Evolutionary conservation across 768 basidiomycete species (phyloP).

Genomic region (Lyophyllum semitale): DNA sequence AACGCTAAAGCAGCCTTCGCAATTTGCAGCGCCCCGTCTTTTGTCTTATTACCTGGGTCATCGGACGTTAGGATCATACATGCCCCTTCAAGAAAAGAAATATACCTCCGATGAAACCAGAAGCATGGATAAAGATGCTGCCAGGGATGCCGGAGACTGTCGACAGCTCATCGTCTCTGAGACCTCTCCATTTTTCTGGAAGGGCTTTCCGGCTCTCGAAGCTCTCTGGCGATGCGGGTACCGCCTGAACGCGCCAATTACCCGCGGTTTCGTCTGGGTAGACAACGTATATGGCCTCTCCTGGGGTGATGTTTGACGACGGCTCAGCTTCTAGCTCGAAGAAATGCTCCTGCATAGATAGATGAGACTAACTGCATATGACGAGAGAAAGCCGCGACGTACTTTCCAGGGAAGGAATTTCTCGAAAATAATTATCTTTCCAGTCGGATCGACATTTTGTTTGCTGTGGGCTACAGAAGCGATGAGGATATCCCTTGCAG

Average conservation of each 20-base stretch:
- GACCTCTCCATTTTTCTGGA: constrained; percentile 91
- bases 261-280: constrained; percentile 81
- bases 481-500: constrained; percentile 80
- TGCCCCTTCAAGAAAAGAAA: constrained; percentile 4
- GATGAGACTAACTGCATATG: not conserved
- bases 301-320: constrained; percentile 38
- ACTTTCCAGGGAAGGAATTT: constrained; percentile 90
- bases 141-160: constrained; percentile 74
- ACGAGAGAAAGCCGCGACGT: constrained; percentile 11
- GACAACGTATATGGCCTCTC: constrained; percentile 78
- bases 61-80: not conserved
- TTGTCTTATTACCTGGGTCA: constrained; percentile 78
- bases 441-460: constrained; percentile 60
- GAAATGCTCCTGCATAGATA: constrained; percentile 65
- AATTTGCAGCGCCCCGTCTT: constrained; percentile 82
- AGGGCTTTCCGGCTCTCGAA: constrained; percentile 91
- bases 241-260: constrained; percentile 92
- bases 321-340: constrained; percentile 79
- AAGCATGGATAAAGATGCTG: constrained; percentile 92
- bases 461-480: constrained; percentile 59
- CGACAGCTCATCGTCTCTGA: constrained; percentile 83
- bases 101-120: constrained; percentile 94
- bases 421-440: constrained; percentile 80
- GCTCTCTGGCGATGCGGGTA: constrained; percentile 77
- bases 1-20: constrained; percentile 65